Evolutionary conservation across 2,329 filamentous ascomycete species (phyloP).

Genomic region (Talaromyces sp.): DNA sequence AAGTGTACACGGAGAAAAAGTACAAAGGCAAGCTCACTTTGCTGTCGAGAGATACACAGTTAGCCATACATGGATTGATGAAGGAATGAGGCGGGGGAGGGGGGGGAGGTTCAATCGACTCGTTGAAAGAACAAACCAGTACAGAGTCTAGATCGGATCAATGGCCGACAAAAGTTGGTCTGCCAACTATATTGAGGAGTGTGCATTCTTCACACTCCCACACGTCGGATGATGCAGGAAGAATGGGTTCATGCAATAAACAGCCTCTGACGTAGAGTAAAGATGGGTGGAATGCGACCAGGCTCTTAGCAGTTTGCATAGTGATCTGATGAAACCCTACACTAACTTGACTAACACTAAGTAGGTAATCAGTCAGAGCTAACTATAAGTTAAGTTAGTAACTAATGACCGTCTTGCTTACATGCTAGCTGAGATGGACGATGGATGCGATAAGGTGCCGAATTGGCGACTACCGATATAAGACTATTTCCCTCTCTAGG

Average conservation of each 20-base stretch:
- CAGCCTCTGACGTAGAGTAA: conserved; percentile 4
- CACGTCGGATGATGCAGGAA: background rate
- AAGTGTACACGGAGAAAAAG: background rate
- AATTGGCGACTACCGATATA: no score
- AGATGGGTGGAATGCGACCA: background rate
- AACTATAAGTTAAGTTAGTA: no score
- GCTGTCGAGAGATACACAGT: background rate
- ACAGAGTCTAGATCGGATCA: background rate
- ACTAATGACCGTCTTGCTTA: background rate
- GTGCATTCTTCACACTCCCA: background rate
- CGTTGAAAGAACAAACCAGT: background rate
- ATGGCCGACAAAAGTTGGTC: background rate
- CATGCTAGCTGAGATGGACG: no score
- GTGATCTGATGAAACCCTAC: background rate
- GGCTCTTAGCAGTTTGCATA: background rate
- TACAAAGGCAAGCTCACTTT: background rate
- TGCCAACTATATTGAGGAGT: background rate
- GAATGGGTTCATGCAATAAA: background rate
- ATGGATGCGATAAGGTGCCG: background rate
- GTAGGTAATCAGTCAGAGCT: background rate
- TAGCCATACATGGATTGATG: background rate
- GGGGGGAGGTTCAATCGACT: no score
- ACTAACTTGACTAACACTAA: no score
- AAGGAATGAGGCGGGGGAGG: background rate
- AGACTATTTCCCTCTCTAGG: background rate